A percentile compares a stretch with the other conserved stretches of the same genome.
phyloP scores from a whole-genome alignment of 345 rosid genomes.

The Dipteronia dyeriana region DNA sequence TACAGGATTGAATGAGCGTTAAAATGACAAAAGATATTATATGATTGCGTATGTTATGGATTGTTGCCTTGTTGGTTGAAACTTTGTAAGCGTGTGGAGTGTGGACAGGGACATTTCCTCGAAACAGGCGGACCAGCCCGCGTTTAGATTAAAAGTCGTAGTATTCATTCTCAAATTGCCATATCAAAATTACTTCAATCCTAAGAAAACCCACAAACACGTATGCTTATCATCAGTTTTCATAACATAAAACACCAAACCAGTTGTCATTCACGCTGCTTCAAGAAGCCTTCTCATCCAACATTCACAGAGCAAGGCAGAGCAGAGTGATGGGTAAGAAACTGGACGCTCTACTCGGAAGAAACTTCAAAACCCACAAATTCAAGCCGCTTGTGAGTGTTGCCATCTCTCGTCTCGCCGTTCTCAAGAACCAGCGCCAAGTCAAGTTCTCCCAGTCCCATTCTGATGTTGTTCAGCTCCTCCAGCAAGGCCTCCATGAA shows the following conservation, averaged over 20 bases:
- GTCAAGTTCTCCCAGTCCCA: constrained; percentile 52
- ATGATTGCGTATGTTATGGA: neutral
- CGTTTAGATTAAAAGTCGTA: neutral
- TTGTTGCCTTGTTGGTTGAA: neutral
- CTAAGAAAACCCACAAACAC: neutral
- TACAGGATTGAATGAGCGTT: no score
- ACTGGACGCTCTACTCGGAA: constrained; percentile 70
- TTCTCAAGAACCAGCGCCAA: constrained; percentile 72
- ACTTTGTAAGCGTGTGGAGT: no score
- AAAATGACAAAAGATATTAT: no score
- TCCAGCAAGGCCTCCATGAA: constrained; percentile 64
- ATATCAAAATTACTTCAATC: neutral
- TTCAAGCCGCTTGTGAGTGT: constrained; percentile 61
- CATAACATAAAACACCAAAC: neutral
- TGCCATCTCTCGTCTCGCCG: constrained; percentile 65
- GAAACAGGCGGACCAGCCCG: neutral
- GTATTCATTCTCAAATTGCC: neutral
- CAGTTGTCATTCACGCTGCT: neutral
- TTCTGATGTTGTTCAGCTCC: constrained; percentile 81
- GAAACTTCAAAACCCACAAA: constrained; percentile 61
- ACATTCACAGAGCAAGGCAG: neutral
- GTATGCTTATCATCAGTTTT: no score
- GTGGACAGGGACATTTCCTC: neutral
- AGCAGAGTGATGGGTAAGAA: constrained; percentile 65
- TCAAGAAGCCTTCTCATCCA: neutral